Base-by-base conservation (phyloP, 208 protist species). In the Plasmodiophora brassicae region DNA sequence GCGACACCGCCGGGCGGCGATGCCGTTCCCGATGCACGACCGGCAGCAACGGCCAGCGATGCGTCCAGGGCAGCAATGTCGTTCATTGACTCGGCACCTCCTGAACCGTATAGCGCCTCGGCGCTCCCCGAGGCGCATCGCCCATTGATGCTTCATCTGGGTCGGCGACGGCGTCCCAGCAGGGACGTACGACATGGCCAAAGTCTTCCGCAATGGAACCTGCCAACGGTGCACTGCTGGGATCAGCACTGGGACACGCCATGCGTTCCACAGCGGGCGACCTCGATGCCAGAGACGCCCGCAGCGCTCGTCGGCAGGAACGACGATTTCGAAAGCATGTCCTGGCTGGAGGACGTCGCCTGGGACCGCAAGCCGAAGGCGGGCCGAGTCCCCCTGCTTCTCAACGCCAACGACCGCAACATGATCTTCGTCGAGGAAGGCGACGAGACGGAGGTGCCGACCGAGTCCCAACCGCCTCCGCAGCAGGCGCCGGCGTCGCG, bases 351-450 rank as follows among this genome's bases (percentile, higher is more conserved):
- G 10, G 14, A 78, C 41, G 65, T 78, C n/a, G 14, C 41, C n/a
- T 78, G 65, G 65, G 65, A 78, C 41, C 14, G 50, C 14, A 57
- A 14, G 50, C 65, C 65, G 14, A n/a, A 5, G 65, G n/a, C n/a
- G n/a, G n/a, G n/a, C n/a, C n/a, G n/a, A n/a, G 14, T 32, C 14
- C 5, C 14, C 10, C 14, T 78, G 5, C 65, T 78, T 8, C n/a
- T 78, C 14, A 38, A 78, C n/a, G n/a, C 41, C n/a, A 78, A 78
- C 65, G 65, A 78, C 41, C 32, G n/a, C 65, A 8, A 38, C 10
- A 78, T 78, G 65, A 78, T 78, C 10, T 78, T 78, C 65, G n/a
- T n/a, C n/a, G n/a, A 78, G 32, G 65, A 78, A 5, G 50, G 50
- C 50, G 50, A 57, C 14, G 20, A 57, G 20, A 38, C 32, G 10